Base-by-base conservation (phyloP, 176 grass and related monocot genomes). In the Rhynchospora pubera region DNA sequence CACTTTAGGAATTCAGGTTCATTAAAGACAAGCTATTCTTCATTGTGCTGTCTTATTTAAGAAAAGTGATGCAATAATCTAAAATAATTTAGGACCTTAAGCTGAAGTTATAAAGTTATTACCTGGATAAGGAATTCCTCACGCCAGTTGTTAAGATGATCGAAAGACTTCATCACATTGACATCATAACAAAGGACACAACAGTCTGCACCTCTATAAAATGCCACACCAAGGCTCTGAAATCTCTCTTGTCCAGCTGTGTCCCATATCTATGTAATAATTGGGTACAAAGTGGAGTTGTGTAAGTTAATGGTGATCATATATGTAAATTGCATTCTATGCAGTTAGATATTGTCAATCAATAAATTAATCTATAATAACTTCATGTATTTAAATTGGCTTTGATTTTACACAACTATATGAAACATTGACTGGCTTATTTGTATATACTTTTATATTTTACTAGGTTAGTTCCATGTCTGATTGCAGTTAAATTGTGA, bases 141-240 rank as follows among this genome's bases (percentile, higher is more conserved):
- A 74, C 89, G 91, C 94, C 94, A 97, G 56, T 87, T 97, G 79
- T 97, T 97, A 13, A 97, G 88, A 65, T 83, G 93, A 82, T 97
- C 91, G 79, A 97, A 97, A 65, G 94, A 97, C 70, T 97, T 97
- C 82, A 89, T 92, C 23, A 97, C 89, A 67, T 97, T 97, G 18
- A 97, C 94, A 82, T 97, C 94, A 22, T 97, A 97, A 68, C 91
- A 88, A 61, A 97, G 89, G 70, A 97, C 91, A 84, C 94, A 97
- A 64, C 94, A 97, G 76, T 97, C 94, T 75, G 94, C 94, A 84
- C 94, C 94, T 53, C 94, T 83, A 57, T 97, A 97, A 84, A 97
- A 97, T 46, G 94, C 94, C 21, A 97, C 94, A 76, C 94, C 94
- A 89, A 97, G 94, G 81, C 91, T 97, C 79, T 97, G 94, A 87